phyloP scores from a whole-genome alignment of 2,329 filamentous ascomycete species.

The Dothidotthia symphoricarpi region DNA sequence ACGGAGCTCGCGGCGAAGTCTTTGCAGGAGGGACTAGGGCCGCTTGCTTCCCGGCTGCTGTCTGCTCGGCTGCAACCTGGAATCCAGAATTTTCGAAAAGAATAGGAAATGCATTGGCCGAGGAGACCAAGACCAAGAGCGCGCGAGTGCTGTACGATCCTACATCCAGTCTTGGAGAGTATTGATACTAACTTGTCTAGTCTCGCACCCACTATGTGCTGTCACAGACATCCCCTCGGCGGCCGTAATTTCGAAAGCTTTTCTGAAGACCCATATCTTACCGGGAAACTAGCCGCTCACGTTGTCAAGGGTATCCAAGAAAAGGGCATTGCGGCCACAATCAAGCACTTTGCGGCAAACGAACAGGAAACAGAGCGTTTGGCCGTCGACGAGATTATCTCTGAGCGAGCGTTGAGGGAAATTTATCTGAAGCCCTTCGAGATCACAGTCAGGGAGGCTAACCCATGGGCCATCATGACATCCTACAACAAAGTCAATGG shows the following conservation, averaged over 20 bases:
- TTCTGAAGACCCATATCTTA: constrained; percentile 66
- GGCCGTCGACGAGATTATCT: constrained; percentile 51
- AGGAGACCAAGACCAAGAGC: constrained; percentile 69
- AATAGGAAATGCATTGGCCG: constrained; percentile 65
- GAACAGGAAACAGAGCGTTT: constrained; percentile 69
- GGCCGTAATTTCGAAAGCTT: constrained; percentile 77
- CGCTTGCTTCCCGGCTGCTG: constrained; percentile 72
- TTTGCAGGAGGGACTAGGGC: constrained; percentile 65
- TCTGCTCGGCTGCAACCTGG: constrained; percentile 69
- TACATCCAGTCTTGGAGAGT: too few species aligned
- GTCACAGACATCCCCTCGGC: constrained; percentile 75
- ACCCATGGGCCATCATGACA: constrained; percentile 68
- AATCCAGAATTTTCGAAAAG: constrained; percentile 58
- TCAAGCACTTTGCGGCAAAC: constrained; percentile 72
- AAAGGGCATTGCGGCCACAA: constrained; percentile 65
- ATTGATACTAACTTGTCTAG: constrained; percentile 14
- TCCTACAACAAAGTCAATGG: constrained; percentile 75
- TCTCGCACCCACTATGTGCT: constrained; percentile 74
- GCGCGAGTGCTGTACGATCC: constrained; percentile 60
- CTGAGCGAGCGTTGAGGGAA: constrained; percentile 58
- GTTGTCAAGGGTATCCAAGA: constrained; percentile 62
- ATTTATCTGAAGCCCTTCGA: constrained; percentile 62
- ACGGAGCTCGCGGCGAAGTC: constrained; percentile 61
- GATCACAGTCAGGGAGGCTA: constrained; percentile 67
- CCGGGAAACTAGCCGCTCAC: constrained; percentile 65